Evolutionary conservation across 2,329 filamentous ascomycete species (phyloP).

Genomic region (Truncatella angustata): DNA sequence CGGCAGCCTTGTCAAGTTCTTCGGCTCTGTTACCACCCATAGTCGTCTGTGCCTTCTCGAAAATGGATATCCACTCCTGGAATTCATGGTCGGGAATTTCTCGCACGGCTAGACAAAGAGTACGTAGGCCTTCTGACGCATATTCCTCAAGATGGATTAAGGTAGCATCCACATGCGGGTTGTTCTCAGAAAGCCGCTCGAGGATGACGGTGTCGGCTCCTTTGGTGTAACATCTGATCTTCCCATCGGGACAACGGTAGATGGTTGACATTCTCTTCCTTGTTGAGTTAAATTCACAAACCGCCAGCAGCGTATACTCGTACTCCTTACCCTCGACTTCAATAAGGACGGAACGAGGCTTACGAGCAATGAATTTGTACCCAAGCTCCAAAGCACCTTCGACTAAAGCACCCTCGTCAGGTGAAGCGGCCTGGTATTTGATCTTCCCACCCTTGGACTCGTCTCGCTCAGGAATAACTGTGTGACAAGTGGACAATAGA

Average conservation of each 20-base stretch:
- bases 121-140: constrained; percentile 91
- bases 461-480: constrained; percentile 88
- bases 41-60: constrained; percentile 83
- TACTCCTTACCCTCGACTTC: constrained; percentile 68
- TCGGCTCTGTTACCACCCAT: constrained; percentile 90
- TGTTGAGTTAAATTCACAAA: constrained; percentile 99
- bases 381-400: constrained; percentile 84
- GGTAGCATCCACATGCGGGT: constrained; percentile 85
- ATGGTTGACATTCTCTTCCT: constrained; percentile 98
- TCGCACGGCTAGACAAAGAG: constrained; percentile 90
- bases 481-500: constrained; percentile 88
- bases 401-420: constrained; percentile 94
- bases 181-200: constrained; percentile 80
- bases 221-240: constrained; percentile 91
- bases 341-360: constrained; percentile 85
- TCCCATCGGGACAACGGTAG: constrained; percentile 93
- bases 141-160: constrained; percentile 97
- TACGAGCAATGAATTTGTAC: constrained; percentile 87
- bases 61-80: constrained; percentile 81
- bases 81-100: constrained; percentile 90
- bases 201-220: constrained; percentile 97
- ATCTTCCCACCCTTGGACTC: constrained; percentile 77
- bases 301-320: constrained; percentile 88
- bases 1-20: constrained; percentile 94
- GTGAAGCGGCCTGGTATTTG: constrained; percentile 97